Evolutionary conservation across 306 rosid genomes (phyloP).

Genomic region (Citrullus colocynthis): DNA sequence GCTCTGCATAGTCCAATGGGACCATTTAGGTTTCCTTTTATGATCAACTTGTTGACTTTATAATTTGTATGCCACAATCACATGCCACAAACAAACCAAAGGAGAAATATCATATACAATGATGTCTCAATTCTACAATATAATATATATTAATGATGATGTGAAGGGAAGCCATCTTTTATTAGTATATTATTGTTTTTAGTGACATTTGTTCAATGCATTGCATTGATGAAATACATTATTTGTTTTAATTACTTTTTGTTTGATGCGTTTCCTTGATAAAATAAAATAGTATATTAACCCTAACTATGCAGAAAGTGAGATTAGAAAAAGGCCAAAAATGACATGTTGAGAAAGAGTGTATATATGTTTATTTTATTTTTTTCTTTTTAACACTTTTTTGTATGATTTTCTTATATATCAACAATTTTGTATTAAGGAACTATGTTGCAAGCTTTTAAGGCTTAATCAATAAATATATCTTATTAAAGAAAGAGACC

Average conservation of each 20-base stretch:
- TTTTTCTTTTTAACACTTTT: too few relatives aligned
- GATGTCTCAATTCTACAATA: not conserved
- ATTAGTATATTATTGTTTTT: not conserved
- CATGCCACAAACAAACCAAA: not conserved
- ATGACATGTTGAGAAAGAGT: too few relatives aligned
- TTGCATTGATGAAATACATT: not conserved
- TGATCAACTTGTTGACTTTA: conserved; percentile 1
- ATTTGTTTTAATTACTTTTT: not conserved
- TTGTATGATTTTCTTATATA: too few relatives aligned
- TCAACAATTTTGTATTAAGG: too few relatives aligned
- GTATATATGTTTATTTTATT: too few relatives aligned
- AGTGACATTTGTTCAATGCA: not conserved
- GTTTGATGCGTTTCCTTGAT: not conserved
- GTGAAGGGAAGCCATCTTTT: not conserved
- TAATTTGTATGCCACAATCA: not conserved
- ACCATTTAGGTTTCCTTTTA: not conserved
- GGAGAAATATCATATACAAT: not conserved
- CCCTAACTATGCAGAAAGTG: not conserved
- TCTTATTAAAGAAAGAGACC: too few relatives aligned
- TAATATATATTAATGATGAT: not conserved
- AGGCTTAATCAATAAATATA: too few relatives aligned
- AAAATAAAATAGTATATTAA: not conserved
- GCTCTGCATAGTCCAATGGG: not conserved
- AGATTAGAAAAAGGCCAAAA: not conserved
- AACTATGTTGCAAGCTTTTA: too few relatives aligned